Evolutionary conservation across 768 basidiomycete genomes (phyloP), one percentile per base, ranked within the genome.

Genomic region (Pulveroboletus ravenelii): DNA sequence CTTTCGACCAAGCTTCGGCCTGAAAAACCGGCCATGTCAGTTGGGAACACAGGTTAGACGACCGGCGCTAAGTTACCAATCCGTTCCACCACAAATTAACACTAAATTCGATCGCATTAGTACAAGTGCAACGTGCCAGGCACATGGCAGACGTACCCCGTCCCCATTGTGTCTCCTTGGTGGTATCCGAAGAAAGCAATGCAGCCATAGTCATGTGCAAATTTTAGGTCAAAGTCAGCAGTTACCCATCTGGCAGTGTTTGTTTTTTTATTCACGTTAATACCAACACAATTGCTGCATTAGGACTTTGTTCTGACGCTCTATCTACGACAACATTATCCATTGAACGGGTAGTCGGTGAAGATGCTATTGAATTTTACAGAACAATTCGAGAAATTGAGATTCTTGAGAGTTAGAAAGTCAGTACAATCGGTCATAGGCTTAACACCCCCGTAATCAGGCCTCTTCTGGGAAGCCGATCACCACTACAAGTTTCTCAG

Each of bases 81-180:
- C 87, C 20, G 87, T 90, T 45, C 91, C 91, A 47, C 91, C 91
- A 61, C 85, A 87, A 57, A 93, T 84, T 57, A 91, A 69, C 36
- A 91, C 91, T 94, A 13, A 23, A 41, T 55, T 52, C 36, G 18
- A 43, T 48, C 50, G 47, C 39, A 35, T 68, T 47, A 66, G 52
- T 39, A 39, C 46, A 23, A 13, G 41, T 30, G 38, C 18, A 46
- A 52, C 48, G 42, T 55, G 48, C 23, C 52, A 53, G 39, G 44
- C 45, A 51, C 44, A 44, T 36, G 38, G 14, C 32, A 42, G 20
- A 54, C 64, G 47, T 52, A 70, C 70, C 69, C 65, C 70, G 63
- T 55, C 77, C 78, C 77, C 78, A 79, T 56, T 72, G 70, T 51
- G 61, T 64, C 60, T 70, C 68, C 47, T 53, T 61, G 47, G 45